Evolutionary conservation across 2,329 filamentous ascomycete species (phyloP), one percentile per base, ranked within the genome.

Genomic region (Trichophyton verrucosum): DNA sequence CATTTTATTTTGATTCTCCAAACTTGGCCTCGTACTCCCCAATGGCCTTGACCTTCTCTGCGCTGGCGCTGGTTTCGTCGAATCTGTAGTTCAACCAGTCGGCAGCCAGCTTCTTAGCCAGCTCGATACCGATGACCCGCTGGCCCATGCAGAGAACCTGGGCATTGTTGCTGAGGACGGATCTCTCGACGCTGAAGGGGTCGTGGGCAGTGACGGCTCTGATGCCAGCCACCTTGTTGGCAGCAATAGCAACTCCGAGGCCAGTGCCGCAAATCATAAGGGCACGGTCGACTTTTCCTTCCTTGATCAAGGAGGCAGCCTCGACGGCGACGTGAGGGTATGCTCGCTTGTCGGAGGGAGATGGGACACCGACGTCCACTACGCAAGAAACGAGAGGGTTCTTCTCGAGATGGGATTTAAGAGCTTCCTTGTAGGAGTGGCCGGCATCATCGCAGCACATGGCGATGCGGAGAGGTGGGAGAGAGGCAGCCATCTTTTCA

Each of bases 141-240:
- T 95, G 87, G 0, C 89, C 89, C 79, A 95, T 86, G 72, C 90
- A 95, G 64, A 95, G 76, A 36, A 95, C 89, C 75, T 95, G 89
- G 2, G 89, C 88, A 71, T 95, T 86, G 73, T 95, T 95, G 76
- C 86, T 90, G 68, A 92, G 75, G 9, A 95, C 82, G 20, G 87
- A 85, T 57, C 89, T 78, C 80, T 95, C 89, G 4, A 95, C 88
- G 61, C 82, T 86, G 78, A 91, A 95, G 66, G 85, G 86, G 71
- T 95, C 90, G 72, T 95, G 90, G 0, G 90, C 90, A 3, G 89
- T 95, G 17, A 95, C 90, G n/a, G 90, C 90, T 24, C 89, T 80
- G 63, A 95, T 84, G 4, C 89, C 89, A 61, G 85, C 86, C 65
- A 95, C 84, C 74, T 95, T 95, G 80, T 95, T 95, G 66, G 90